Evolutionary conservation across 495 filamentous ascomycete species (phyloP).

Genomic region (Chaetomium fimeti): DNA sequence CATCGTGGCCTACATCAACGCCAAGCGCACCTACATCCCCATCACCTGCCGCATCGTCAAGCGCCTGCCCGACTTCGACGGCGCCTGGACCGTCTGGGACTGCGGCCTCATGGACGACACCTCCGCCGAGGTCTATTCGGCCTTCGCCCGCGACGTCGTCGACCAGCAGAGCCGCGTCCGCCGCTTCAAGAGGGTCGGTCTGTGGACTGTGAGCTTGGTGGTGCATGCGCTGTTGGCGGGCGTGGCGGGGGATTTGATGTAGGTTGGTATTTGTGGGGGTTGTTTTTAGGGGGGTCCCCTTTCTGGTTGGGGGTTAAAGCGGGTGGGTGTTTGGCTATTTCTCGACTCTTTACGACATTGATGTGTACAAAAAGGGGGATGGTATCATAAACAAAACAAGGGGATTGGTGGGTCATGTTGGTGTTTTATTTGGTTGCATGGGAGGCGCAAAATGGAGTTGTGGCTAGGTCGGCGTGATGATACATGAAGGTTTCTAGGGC

Average conservation of each 20-base stretch:
- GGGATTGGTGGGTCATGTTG: not conserved
- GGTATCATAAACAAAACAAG: slow-evolving; percentile 1
- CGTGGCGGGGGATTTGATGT: slow-evolving; percentile 78
- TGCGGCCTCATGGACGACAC: slow-evolving; percentile 93
- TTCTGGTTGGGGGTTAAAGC: not conserved
- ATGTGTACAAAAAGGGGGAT: slow-evolving; percentile 2
- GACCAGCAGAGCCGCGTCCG: slow-evolving; percentile 81
- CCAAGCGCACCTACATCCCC: slow-evolving; percentile 86
- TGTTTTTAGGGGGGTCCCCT: not conserved
- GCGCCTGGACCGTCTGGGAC: slow-evolving; percentile 92
- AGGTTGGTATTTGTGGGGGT: slow-evolving; percentile 5
- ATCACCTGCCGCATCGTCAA: slow-evolving; percentile 94
- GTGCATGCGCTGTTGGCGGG: slow-evolving; percentile 95
- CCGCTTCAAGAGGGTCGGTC: slow-evolving; percentile 90
- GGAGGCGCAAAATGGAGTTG: slow-evolving; percentile 13
- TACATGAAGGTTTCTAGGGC: not conserved
- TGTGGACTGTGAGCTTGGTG: slow-evolving; percentile 89
- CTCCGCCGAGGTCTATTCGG: slow-evolving; percentile 89
- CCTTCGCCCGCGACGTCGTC: slow-evolving; percentile 83
- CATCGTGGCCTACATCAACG: slow-evolving; percentile 99
- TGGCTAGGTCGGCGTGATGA: not conserved
- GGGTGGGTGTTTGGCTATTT: not conserved
- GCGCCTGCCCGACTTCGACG: slow-evolving; percentile 81
- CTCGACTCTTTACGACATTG: not conserved
- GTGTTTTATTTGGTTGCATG: slow-evolving; percentile 5